Conservation (phyloP, 495 filamentous ascomycete species). For the Hypoxylon rickii region DNA sequence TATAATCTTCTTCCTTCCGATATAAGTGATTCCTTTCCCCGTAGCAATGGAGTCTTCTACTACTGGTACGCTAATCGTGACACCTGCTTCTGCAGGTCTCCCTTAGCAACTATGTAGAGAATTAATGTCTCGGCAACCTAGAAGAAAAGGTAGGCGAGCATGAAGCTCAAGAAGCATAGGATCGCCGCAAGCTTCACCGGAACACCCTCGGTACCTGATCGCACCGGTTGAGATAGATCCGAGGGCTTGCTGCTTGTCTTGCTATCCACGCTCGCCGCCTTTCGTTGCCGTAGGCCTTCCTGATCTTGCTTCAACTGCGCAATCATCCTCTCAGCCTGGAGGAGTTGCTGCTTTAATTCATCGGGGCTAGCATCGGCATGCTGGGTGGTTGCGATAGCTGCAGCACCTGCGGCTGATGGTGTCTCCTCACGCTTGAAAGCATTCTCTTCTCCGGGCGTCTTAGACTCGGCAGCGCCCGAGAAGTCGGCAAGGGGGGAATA, state of each 20-base stretch:
- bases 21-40: no score
- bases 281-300: constrained; percentile 71
- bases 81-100: not conserved
- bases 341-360: constrained; percentile 71
- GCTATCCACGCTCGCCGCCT: constrained; percentile 55
- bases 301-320: constrained; percentile 69
- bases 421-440: constrained; percentile 44
- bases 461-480: constrained; percentile 46
- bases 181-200: constrained; percentile 81
- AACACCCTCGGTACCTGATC: constrained; percentile 72
- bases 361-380: constrained; percentile 55
- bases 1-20: constrained; percentile 1
- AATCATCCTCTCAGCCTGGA: constrained; percentile 76
- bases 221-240: constrained; percentile 58
- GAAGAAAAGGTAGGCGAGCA: constrained; percentile 94
- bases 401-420: constrained; percentile 39
- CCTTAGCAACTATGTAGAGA: constrained; percentile 1
- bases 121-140: constrained; percentile 45
- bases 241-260: constrained; percentile 43
- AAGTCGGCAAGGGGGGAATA: constrained; percentile 35
- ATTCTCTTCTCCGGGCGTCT: constrained; percentile 28
- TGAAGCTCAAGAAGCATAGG: constrained; percentile 85
- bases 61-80: constrained; percentile 2
- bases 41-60: no score
- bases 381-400: constrained; percentile 49